phyloP scores from a whole-genome alignment of 306 rosid genomes.

The Casuarina cunninghamiana region DNA sequence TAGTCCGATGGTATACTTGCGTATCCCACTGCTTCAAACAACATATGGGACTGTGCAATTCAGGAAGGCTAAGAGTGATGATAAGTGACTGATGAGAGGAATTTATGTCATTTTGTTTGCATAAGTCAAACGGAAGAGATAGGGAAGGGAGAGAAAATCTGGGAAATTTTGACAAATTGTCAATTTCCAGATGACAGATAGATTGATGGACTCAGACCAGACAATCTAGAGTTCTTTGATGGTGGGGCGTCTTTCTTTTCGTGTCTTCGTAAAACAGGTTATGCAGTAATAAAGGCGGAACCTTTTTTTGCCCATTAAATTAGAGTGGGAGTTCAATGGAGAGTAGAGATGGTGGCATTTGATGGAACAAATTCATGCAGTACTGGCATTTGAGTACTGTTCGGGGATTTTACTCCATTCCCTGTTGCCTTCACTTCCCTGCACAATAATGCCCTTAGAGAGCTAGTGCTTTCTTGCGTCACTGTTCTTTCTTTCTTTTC shows the following conservation, averaged over 20 bases:
- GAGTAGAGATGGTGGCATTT: slow-evolving; percentile 28
- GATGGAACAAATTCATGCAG: slow-evolving; percentile 46
- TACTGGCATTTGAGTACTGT: slow-evolving; percentile 28
- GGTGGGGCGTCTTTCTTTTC: neutral
- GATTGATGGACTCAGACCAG: slow-evolving; percentile 37
- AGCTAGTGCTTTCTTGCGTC: slow-evolving; percentile 48
- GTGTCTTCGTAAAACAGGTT: neutral
- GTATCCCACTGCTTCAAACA: slow-evolving; percentile 37
- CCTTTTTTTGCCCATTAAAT: neutral
- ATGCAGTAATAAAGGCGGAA: neutral
- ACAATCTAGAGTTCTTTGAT: slow-evolving; percentile 17
- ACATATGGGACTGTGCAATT: slow-evolving; percentile 32
- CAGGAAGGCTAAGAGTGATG: slow-evolving; percentile 6
- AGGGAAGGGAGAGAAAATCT: slow-evolving; percentile 5
- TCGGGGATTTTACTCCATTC: slow-evolving; percentile 44
- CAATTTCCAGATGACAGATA: slow-evolving; percentile 43
- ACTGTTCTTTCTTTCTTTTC: slow-evolving; percentile 18
- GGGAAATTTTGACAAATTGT: slow-evolving; percentile 15
- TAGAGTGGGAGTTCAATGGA: neutral
- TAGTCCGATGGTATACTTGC: slow-evolving; percentile 50
- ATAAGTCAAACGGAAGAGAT: slow-evolving; percentile 13
- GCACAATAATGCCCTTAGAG: slow-evolving; percentile 77
- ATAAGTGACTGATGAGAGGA: neutral
- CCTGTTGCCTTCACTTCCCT: slow-evolving; percentile 57
- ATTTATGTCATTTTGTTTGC: neutral